Evolutionary conservation across 2,329 filamentous ascomycete species (phyloP).

Genomic region (Falciphora oryzae): DNA sequence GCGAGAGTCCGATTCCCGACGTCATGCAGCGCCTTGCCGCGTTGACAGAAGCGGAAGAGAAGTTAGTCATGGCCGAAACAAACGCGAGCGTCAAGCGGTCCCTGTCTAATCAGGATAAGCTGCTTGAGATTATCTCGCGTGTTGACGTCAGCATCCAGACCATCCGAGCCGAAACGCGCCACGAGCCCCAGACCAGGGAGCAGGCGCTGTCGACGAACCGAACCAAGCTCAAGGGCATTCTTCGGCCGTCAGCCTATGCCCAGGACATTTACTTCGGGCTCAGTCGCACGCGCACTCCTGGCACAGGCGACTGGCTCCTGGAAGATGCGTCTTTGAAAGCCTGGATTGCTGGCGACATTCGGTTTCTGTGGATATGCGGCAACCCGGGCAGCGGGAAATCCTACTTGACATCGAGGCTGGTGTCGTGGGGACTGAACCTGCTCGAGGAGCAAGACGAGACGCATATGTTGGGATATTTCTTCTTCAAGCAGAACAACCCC

Average conservation of each 20-base stretch:
- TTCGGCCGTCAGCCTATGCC: slow-evolving; percentile 5
- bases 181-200: slow-evolving; percentile 6
- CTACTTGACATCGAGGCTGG: slow-evolving; percentile 8
- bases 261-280: slow-evolving; percentile 7
- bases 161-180: slow-evolving; percentile 7
- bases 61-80: slow-evolving; percentile 6
- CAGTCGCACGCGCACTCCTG: slow-evolving; percentile 4
- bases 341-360: slow-evolving; percentile 6
- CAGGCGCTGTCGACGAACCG: slow-evolving; percentile 7
- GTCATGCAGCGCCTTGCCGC: slow-evolving; percentile 1
- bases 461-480: slow-evolving; percentile 9
- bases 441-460: slow-evolving; percentile 6
- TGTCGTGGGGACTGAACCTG: slow-evolving; percentile 7
- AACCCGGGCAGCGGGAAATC: slow-evolving; percentile 9
- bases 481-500: slow-evolving; percentile 10
- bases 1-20: slow-evolving; percentile 1
- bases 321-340: slow-evolving; percentile 6
- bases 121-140: slow-evolving; percentile 7
- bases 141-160: slow-evolving; percentile 8
- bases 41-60: slow-evolving; percentile 4
- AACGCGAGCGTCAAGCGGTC: slow-evolving; percentile 8
- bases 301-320: slow-evolving; percentile 9
- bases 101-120: slow-evolving; percentile 7
- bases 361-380: slow-evolving; percentile 9
- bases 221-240: slow-evolving; percentile 7